Percentiles rank a stretch among this genome's conserved stretches.
Conservation (phyloP, 1,139 yeast species). For the Wickerhamomyces sp. region DNA sequence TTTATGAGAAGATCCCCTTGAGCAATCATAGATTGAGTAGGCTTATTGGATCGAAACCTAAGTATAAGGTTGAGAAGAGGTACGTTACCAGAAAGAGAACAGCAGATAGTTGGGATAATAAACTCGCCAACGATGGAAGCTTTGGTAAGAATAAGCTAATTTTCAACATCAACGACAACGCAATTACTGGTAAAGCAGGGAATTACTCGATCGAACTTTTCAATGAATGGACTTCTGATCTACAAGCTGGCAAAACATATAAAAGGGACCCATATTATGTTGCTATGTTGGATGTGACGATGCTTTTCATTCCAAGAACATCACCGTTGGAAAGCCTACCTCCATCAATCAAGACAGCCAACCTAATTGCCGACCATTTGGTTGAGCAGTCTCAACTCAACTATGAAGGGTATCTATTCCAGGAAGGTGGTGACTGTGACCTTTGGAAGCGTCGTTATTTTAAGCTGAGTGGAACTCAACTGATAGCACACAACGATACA, state of each 20-base stretch:
- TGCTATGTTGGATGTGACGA: constrained; percentile 64
- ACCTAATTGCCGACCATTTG: constrained; percentile 46
- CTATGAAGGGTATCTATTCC: constrained; percentile 62
- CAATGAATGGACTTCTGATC: constrained; percentile 73
- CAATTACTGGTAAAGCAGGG: constrained; percentile 49
- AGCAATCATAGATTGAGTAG: constrained; percentile 24
- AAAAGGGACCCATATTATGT: constrained; percentile 54
- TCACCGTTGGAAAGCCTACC: constrained; percentile 59
- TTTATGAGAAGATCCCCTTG: constrained; percentile 46
- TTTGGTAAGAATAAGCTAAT: constrained; percentile 73
- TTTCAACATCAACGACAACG: constrained; percentile 51
- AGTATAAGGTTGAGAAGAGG: constrained; percentile 37
- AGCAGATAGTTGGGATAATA: constrained; percentile 50
- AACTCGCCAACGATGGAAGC: constrained; percentile 81
- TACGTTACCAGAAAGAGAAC: constrained; percentile 46
- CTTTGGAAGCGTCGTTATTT: constrained; percentile 60
- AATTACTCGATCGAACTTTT: constrained; percentile 57
- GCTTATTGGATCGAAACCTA: constrained; percentile 35
- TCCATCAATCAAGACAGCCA: constrained; percentile 56
- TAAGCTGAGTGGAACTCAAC: constrained; percentile 53
- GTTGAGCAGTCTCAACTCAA: constrained; percentile 33
- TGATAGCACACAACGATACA: constrained; percentile 62
- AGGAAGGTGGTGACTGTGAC: constrained; percentile 76
- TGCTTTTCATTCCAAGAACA: constrained; percentile 66
- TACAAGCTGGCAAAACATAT: constrained; percentile 28